Base-by-base conservation (phyloP, 768 basidiomycete species). In the Serendipita sp. region DNA sequence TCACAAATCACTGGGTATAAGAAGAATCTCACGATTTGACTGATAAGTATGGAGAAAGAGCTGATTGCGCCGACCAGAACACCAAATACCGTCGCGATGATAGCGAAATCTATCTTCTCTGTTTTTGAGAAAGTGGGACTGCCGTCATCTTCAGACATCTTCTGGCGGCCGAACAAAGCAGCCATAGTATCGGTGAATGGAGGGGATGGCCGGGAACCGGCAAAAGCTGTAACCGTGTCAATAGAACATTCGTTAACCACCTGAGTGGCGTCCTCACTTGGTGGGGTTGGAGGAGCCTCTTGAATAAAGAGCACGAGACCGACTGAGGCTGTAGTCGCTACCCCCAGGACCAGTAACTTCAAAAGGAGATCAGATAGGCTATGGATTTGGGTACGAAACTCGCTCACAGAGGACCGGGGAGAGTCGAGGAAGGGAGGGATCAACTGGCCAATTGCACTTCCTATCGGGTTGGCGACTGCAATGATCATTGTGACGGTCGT, bases 401-500 rank as follows among this genome's bases (percentile, higher is more conserved):
- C 0, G 34, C 56, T 34, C 32, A 60, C 56, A 34, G 56, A 60
- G 18, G 56, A 28, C 35, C 56, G 18, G 10, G 56, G 56, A 32
- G 56, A n/a, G 36, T 8, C 8, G 4, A 60, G 74, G 15, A 85
- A 72, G 0, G 89, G 88, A 60, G 87, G 84, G 11, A 90, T 73
- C 7, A 91, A 71, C 70, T 90, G 88, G 0, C 84, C 88, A 0
- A 91, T 65, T 3, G 87, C 89, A 36, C 56, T 23, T 8, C 56
- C 56, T 23, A 60, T 60, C 8, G 56, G 56, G 56, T 60, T 60
- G 10, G 56, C 18, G 34, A 83, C 68, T 7, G 80, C 76, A 63
- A 83, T 75, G 46, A 79, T 52, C 81, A 82, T 82, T 15, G 82
- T 92, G 13, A 87, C 88, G 0, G 89, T 91, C 2, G 86, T 91